These are phyloP conservation scores for Silene noctiflora DNA, from an alignment of 179 eudicot species.

Conservation along the genomic window DNA sequence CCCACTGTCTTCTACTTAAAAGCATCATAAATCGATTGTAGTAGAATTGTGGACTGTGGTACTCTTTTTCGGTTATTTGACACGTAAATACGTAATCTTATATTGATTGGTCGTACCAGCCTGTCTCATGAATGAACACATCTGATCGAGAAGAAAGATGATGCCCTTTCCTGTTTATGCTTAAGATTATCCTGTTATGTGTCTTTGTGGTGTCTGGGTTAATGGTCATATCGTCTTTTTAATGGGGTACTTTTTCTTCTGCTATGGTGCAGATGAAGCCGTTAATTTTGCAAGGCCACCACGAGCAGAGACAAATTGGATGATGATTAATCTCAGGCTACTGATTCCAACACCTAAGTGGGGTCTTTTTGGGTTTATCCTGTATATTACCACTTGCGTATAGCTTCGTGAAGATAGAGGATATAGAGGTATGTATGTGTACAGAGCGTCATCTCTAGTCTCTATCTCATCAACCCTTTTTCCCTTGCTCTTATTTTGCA, in stretches of 20 bases:
- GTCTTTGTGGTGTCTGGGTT: background rate
- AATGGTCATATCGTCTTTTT: background rate
- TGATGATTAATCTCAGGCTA: conserved; percentile 32
- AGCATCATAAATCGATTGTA: no score
- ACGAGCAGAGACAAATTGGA: conserved; percentile 34
- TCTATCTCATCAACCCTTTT: conserved; percentile 27
- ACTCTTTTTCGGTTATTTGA: background rate
- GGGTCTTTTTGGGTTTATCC: conserved; percentile 45
- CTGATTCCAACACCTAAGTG: conserved; percentile 28
- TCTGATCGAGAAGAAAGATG: conserved; percentile 7
- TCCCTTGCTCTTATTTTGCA: conserved; percentile 10
- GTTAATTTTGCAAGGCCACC: conserved; percentile 32
- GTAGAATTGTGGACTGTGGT: no score
- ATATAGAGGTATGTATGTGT: conserved; percentile 56
- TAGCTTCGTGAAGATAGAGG: conserved; percentile 46
- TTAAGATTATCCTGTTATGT: background rate
- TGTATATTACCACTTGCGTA: conserved; percentile 61
- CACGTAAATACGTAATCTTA: no score
- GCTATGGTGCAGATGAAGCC: conserved; percentile 43
- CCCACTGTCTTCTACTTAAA: no score
- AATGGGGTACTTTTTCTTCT: background rate
- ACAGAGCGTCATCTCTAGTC: conserved; percentile 44
- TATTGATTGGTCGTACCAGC: no score
- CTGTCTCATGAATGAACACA: background rate
- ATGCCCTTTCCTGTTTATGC: background rate